Conservation (phyloP, 768 basidiomycete species). For the Gelatoporia subvermispora region DNA sequence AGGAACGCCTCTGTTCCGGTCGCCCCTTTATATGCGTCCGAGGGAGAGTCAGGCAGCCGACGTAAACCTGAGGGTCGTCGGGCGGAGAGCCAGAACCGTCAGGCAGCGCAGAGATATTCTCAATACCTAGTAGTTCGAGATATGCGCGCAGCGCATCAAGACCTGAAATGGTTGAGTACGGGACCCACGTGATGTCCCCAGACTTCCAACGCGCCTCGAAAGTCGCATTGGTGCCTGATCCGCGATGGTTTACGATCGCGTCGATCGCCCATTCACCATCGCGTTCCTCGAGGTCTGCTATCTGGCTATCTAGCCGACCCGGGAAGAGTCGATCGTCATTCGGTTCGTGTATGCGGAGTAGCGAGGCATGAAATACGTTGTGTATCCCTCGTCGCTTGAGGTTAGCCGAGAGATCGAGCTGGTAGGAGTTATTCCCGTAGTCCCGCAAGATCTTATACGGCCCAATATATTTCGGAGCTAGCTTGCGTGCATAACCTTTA, state of each 20-base stretch:
- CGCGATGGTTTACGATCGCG: conserved; percentile 21
- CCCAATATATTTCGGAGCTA: conserved; percentile 34
- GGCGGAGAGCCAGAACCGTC: not conserved
- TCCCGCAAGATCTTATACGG: conserved; percentile 27
- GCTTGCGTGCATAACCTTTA: conserved; percentile 28
- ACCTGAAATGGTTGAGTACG: conserved; percentile 18
- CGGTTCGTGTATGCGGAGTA: conserved; percentile 24
- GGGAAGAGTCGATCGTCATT: conserved; percentile 36
- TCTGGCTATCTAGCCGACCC: conserved; percentile 19
- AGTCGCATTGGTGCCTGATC: conserved; percentile 17
- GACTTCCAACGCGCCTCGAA: conserved; percentile 31
- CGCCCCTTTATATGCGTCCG: not conserved
- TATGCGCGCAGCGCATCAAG: conserved; percentile 17
- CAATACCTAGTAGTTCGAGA: conserved; percentile 21
- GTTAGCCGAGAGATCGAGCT: conserved; percentile 25
- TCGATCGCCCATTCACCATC: conserved; percentile 25
- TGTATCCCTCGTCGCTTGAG: conserved; percentile 25
- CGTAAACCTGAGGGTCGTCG: conserved; percentile 7
- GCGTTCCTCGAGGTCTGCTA: conserved; percentile 16
- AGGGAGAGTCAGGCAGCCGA: not conserved
- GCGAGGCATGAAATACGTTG: conserved; percentile 30
- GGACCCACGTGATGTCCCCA: conserved; percentile 32
- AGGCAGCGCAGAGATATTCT: not conserved
- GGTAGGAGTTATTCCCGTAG: conserved; percentile 21
- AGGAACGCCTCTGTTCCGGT: not conserved